phyloP scores from a whole-genome alignment of 2,329 filamentous ascomycete species.

The Teratosphaeria zuluensis region DNA sequence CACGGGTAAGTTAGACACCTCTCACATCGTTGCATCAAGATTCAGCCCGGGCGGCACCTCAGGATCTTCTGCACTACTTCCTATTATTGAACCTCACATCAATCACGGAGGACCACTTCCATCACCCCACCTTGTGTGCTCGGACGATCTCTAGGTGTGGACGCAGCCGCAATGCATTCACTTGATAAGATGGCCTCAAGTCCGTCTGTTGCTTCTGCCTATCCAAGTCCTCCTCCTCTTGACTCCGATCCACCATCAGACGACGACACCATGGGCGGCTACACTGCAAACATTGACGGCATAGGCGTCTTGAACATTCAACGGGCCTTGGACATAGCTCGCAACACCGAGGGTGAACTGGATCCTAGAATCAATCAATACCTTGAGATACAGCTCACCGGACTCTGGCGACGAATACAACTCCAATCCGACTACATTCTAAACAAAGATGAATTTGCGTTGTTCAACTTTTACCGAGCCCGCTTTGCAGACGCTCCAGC shows the following conservation, averaged over 20 bases:
- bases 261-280: constrained; percentile 31
- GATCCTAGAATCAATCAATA: constrained; percentile 54
- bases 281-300: constrained; percentile 25
- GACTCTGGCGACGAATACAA: constrained; percentile 60
- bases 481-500: constrained; percentile 48
- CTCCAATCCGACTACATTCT: constrained; percentile 62
- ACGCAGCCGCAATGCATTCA: background rate
- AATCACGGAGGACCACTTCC: background rate
- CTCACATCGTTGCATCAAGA: background rate
- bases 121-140: background rate
- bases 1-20: background rate
- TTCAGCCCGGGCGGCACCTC: background rate
- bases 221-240: constrained; percentile 20
- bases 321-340: constrained; percentile 64
- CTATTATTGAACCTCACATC: background rate
- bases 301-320: constrained; percentile 43
- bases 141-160: background rate
- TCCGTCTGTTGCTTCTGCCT: constrained; percentile 11
- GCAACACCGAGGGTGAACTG: constrained; percentile 60
- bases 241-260: constrained; percentile 9
- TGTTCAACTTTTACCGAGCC: constrained; percentile 76
- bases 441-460: constrained; percentile 65
- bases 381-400: constrained; percentile 53
- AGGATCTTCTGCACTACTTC: constrained; percentile 2
- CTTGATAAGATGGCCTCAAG: constrained; percentile 1